A percentile compares a stretch with the other conserved stretches of the same genome.
Conservation (phyloP, 371 early-diverging fungal genomes). For the Rhizopus microsporus region DNA sequence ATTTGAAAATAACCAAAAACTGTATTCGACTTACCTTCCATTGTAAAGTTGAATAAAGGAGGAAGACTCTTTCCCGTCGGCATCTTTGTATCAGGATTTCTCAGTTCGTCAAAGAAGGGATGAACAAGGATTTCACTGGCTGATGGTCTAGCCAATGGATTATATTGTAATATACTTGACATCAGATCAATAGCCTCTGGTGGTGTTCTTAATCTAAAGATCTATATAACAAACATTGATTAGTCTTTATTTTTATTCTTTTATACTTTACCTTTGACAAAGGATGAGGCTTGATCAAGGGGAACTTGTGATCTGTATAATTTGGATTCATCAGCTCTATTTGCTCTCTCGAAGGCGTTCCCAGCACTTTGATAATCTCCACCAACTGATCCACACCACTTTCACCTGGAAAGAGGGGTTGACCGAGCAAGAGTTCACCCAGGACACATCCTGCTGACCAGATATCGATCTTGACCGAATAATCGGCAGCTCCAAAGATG, state of each 20-base stretch:
- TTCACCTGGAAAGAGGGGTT: conserved; percentile 96
- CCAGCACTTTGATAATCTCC: conserved; percentile 97
- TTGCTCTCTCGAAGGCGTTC: conserved; percentile 94
- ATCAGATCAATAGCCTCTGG: conserved; percentile 91
- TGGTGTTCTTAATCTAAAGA: conserved; percentile 48
- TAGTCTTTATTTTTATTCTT: no score
- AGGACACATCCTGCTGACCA: conserved; percentile 98
- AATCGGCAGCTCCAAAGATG: conserved; percentile 90
- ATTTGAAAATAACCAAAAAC: not conserved
- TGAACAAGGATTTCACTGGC: conserved; percentile 95
- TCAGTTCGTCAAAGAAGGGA: conserved; percentile 96
- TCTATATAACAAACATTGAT: not conserved
- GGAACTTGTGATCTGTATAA: conserved; percentile 95
- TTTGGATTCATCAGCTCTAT: conserved; percentile 92
- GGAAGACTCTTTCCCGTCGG: conserved; percentile 85
- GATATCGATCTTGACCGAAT: conserved; percentile 88
- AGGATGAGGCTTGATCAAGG: conserved; percentile 89
- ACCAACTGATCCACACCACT: conserved; percentile 98
- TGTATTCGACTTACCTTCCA: conserved; percentile 58
- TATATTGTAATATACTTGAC: conserved; percentile 90
- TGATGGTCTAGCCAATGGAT: conserved; percentile 87
- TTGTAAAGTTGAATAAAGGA: conserved; percentile 89
- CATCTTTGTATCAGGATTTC: conserved; percentile 83
- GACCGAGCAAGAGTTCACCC: conserved; percentile 92
- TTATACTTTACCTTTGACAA: conserved; percentile 64